These are phyloP conservation scores for Xylariaceae sp. DNA, from an alignment of 2,329 filamentous ascomycete genomes.

Conservation along the genomic window DNA sequence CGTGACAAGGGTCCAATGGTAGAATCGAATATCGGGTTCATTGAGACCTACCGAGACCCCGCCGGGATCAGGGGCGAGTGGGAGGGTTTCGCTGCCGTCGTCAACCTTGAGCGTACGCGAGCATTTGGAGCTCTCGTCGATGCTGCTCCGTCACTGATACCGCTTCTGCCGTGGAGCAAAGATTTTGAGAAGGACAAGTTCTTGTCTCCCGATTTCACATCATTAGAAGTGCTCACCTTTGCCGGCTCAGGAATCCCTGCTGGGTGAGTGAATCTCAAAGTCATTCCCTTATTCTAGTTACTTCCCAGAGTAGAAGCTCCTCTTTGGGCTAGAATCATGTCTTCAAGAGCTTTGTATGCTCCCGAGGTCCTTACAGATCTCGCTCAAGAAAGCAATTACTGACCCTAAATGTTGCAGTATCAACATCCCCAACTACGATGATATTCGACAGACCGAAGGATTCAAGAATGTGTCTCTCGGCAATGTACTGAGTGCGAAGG, in stretches of 20 bases:
- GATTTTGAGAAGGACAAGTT: slow-evolving; percentile 98
- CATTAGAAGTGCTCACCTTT: slow-evolving; percentile 88
- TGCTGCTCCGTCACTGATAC: slow-evolving; percentile 82
- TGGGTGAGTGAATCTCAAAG: too few relatives aligned
- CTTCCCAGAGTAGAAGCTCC: too few relatives aligned
- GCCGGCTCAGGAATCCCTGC: slow-evolving; percentile 71
- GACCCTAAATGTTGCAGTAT: too few relatives aligned
- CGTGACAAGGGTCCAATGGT: slow-evolving; percentile 81
- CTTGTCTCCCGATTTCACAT: slow-evolving; percentile 93
- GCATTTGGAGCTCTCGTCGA: slow-evolving; percentile 87
- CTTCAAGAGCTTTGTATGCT: too few relatives aligned
- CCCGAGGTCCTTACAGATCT: too few relatives aligned
- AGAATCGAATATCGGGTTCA: slow-evolving; percentile 83
- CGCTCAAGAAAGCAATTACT: too few relatives aligned
- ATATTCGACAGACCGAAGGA: slow-evolving; percentile 76
- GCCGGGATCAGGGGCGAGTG: slow-evolving; percentile 82
- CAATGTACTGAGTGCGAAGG: slow-evolving; percentile 90
- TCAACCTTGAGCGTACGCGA: slow-evolving; percentile 88
- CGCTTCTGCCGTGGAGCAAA: slow-evolving; percentile 83
- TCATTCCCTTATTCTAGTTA: too few relatives aligned
- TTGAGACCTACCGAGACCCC: slow-evolving; percentile 86
- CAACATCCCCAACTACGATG: slow-evolving; percentile 57
- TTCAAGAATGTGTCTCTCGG: slow-evolving; percentile 96
- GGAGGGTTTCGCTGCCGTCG: slow-evolving; percentile 82
- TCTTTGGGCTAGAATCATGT: too few relatives aligned